Evolutionary conservation across 805 yeast species (phyloP).

Genomic region (Tetrapisispora arboricola): DNA sequence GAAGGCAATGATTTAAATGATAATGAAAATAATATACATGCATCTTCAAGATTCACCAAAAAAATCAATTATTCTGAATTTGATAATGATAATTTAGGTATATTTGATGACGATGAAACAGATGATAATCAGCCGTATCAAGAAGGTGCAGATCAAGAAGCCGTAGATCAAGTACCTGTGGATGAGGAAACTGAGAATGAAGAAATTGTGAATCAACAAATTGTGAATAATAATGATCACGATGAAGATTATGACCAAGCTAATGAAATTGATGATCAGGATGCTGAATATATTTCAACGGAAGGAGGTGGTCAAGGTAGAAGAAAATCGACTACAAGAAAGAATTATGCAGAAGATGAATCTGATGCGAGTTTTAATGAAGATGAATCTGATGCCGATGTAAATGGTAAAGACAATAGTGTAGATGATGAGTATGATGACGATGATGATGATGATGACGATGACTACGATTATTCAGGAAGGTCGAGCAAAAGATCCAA

Average conservation of each 20-base stretch:
- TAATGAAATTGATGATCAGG: background rate
- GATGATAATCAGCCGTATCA: no score
- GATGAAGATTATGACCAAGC: no score
- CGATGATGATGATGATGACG: constrained; percentile 18
- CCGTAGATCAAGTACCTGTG: constrained; percentile 3
- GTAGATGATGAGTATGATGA: constrained; percentile 29
- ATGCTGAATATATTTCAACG: constrained; percentile 2
- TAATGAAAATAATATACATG: constrained; percentile 22
- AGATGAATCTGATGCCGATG: constrained; percentile 4
- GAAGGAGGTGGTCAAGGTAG: constrained; percentile 7
- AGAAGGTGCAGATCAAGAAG: constrained; percentile 7
- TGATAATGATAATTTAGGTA: constrained; percentile 25
- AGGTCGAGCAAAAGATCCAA: background rate
- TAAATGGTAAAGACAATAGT: constrained; percentile 26
- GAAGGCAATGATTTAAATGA: constrained; percentile 17
- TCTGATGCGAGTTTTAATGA: constrained; percentile 30
- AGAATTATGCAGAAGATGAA: constrained; percentile 12
- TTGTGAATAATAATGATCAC: constrained; percentile 12
- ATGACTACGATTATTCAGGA: constrained; percentile 14
- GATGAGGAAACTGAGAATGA: constrained; percentile 4
- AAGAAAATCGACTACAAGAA: constrained; percentile 4
- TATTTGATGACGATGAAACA: constrained; percentile 12
- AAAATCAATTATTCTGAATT: constrained; percentile 30
- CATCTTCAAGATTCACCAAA: constrained; percentile 26
- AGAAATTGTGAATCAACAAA: constrained; percentile 5